Conservation (phyloP, 306 rosid genomes). For the Quercus berberidifolia region DNA sequence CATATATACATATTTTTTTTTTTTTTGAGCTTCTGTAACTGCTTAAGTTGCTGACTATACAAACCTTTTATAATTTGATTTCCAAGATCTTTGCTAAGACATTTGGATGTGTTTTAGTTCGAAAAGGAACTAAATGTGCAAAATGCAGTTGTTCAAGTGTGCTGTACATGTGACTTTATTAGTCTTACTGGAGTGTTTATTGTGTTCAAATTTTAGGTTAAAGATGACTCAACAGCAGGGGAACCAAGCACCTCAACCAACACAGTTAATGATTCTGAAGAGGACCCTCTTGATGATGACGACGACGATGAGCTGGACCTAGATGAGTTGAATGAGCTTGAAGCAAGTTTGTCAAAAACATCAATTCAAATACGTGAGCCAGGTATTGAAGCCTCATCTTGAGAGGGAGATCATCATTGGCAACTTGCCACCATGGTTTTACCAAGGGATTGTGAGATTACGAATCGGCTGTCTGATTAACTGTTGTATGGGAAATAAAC, state of each 20-base stretch:
- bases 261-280: constrained; percentile 30
- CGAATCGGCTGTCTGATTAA: background rate
- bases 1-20: background rate
- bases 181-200: too few relatives aligned
- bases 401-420: constrained; percentile 3
- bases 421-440: background rate
- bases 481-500: constrained; percentile 16
- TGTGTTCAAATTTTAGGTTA: constrained; percentile 13
- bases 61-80: background rate
- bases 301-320: constrained; percentile 61
- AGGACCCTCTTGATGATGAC: constrained; percentile 33
- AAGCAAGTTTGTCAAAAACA: constrained; percentile 70
- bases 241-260: constrained; percentile 52
- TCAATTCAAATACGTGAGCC: constrained; percentile 64
- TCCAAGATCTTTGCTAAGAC: background rate
- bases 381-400: constrained; percentile 41
- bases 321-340: constrained; percentile 67
- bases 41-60: background rate
- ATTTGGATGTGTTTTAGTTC: background rate
- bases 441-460: background rate
- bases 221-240: constrained; percentile 13
- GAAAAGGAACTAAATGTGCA: background rate
- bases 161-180: background rate
- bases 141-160: background rate
- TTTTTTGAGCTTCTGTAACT: background rate